Evolutionary conservation across 306 rosid genomes (phyloP).

Genomic region (Cucurbita moschata): DNA sequence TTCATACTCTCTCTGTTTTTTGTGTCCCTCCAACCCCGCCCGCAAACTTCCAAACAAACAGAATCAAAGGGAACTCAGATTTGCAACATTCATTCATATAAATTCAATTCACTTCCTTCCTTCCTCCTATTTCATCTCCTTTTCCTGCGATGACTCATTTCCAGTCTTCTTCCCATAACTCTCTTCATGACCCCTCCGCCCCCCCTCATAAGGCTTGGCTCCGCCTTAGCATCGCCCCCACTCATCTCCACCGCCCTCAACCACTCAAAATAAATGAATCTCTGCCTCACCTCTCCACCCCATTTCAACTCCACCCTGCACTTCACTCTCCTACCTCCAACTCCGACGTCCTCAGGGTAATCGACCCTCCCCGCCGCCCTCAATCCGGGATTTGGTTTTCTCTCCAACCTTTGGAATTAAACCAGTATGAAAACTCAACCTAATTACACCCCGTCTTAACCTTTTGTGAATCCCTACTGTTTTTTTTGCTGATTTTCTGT

Average conservation of each 20-base stretch:
- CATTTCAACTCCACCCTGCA: constrained; percentile 9
- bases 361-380: constrained; percentile 81
- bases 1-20: constrained; percentile 3
- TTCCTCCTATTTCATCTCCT: not conserved
- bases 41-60: constrained; percentile 95
- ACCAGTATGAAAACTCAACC: constrained; percentile 45
- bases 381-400: constrained; percentile 94
- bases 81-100: constrained; percentile 32
- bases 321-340: constrained; percentile 11
- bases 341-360: constrained; percentile 29
- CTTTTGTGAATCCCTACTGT: not conserved
- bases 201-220: not conserved
- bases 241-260: not conserved
- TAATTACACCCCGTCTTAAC: not conserved
- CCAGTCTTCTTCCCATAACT: not conserved
- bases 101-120: not conserved
- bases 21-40: constrained; percentile 12
- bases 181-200: not conserved
- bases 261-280: not conserved
- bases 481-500: no score
- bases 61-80: constrained; percentile 84
- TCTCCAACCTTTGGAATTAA: constrained; percentile 56
- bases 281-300: constrained; percentile 18
- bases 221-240: not conserved
- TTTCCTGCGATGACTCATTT: not conserved